A percentile compares a stretch with the other conserved stretches of the same genome.
phyloP scores from a whole-genome alignment of 805 yeast genomes.

The Spathaspora sp. region DNA sequence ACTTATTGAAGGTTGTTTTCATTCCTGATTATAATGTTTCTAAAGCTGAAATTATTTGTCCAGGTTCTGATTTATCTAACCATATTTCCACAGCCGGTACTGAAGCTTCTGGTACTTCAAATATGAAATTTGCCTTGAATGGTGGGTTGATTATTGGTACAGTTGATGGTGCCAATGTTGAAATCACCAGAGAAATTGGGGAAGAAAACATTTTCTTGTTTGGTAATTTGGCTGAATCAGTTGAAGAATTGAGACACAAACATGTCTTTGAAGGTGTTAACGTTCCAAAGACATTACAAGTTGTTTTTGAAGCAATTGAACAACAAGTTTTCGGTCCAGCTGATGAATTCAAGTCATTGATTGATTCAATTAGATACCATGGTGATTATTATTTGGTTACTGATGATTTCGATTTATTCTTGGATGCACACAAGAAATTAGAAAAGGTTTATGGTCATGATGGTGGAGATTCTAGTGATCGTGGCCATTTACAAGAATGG shows the following conservation, averaged over 20 bases:
- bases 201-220: constrained; percentile 89
- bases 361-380: constrained; percentile 65
- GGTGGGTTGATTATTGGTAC: constrained; percentile 95
- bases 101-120: constrained; percentile 93
- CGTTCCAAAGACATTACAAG: constrained; percentile 55
- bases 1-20: constrained; percentile 79
- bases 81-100: constrained; percentile 97
- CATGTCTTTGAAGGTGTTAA: constrained; percentile 61
- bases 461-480: constrained; percentile 38
- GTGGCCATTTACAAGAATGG: constrained; percentile 65
- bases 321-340: constrained; percentile 69
- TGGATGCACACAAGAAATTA: constrained; percentile 74
- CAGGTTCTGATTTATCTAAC: constrained; percentile 87
- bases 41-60: constrained; percentile 86
- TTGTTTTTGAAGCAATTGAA: constrained; percentile 67
- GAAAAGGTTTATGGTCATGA: constrained; percentile 62
- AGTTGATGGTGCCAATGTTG: constrained; percentile 96
- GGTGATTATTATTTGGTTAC: constrained; percentile 86
- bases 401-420: constrained; percentile 85
- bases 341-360: constrained; percentile 61
- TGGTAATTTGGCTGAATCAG: constrained; percentile 87
- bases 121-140: constrained; percentile 91
- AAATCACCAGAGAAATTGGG: constrained; percentile 89
- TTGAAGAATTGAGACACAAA: constrained; percentile 75
- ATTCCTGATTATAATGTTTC: constrained; percentile 92